Evolutionary conservation across 2,329 filamentous ascomycete species (phyloP), one percentile per base, ranked within the genome.

Genomic region (Cercospora sp.): DNA sequence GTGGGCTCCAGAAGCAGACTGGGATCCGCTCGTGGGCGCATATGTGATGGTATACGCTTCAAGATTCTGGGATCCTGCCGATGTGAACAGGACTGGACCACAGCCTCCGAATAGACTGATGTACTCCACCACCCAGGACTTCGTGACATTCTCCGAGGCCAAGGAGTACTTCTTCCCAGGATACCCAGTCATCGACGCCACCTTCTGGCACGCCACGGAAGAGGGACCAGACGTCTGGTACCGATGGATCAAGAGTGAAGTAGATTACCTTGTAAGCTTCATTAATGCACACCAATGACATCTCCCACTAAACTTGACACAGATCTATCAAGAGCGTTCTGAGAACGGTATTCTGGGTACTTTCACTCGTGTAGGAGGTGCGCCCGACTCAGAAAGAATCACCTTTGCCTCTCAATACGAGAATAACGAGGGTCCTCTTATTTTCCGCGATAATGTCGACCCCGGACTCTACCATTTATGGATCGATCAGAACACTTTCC

Each of bases 371-470:
- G 69, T 72, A 1, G 70, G 69, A 8, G 67, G 65, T 13, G 69
- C 69, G 2, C 33, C 68, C 7, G 48, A 68, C 3, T 16, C 4
- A 7, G 65, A 71, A 23, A 36, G 70, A 12, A 71, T 71, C 31
- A 55, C 36, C 8, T 72, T 72, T 55, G 70, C 70, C 1, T 16
- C 57, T 20, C 64, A 71, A 31, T 71, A 70, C 36, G 63, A 28
- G 13, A 71, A 69, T 33, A 72, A 71, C 10, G 70, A 71, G 62
- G 68, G 69, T 16, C 64, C 69, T 28, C 30, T 70, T 9, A 65
- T 72, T 45, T 71, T 72, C 51, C 64, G 61, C n/a, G 69, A 72
- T 26, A 72, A 72, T 45, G 60, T 71, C 60, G 67, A 71, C 57
- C 31, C 60, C 7, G 69, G 65, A 12, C 69, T 71, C 7, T 71